Evolutionary conservation across 306 rosid species (phyloP), one percentile per base, ranked within the genome.

Genomic region (Gastrolobium bilobum): DNA sequence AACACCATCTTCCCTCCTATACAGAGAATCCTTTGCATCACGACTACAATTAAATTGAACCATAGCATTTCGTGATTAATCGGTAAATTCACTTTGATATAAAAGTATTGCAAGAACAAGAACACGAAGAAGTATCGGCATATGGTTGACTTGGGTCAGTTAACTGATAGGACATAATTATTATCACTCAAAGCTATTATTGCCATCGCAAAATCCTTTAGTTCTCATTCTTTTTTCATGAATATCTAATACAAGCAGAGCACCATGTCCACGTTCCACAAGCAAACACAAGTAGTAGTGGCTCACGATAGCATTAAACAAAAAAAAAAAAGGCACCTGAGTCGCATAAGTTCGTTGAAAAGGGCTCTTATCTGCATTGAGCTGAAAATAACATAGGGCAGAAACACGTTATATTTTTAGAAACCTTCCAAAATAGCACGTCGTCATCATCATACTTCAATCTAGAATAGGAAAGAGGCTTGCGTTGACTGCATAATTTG

Each of bases 321-420:
- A 20, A 20, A 64, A 29, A 76, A 70, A 77, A 6, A 79, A 67
- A 40, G 81, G 61, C 69, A 96, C 99, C 98, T 96, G 99, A 84
- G 91, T 68, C 31, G 99, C 99, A 84, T 96, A 96, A 74, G 98
- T 93, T 72, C 99, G 91, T 80, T 93, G 99, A 86, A 93, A 96
- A 4, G 99, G 99, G 89, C 99, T 96, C 86, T 96, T 96, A 40
- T 96, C 99, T 5, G 91, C 42, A 83, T 96, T 96, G 77, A 96
- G 97, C 98, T 96, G 98, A 73, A 88, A 84, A 65, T 38, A 84
- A 80, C 68, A 71, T 14, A 30, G 29, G n/a, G 37, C 29, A 63
- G 8, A 84, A 20, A 81, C 60, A 72, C 70, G 65, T 79, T 63
- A 79, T 0, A 20, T n/a, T 73, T 54, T 61, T 10, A 66, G n/a